These are phyloP conservation scores for Sonneratia caseolaris DNA, from an alignment of 345 rosid genomes.

Conservation along the genomic window DNA sequence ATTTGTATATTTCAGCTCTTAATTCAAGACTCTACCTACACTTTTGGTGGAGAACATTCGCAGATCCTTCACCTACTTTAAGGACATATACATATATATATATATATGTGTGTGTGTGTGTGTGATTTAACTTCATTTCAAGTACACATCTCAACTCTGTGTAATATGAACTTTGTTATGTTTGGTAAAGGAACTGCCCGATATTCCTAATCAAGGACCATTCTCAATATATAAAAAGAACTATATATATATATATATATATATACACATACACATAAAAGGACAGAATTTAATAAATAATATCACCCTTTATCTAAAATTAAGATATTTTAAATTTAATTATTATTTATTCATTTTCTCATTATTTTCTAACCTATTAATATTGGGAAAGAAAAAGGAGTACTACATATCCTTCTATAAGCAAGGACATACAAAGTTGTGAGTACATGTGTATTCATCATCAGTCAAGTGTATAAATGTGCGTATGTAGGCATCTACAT, in stretches of 20 bases:
- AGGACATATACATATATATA: background rate
- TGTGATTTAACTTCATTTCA: background rate
- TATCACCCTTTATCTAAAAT: too few relatives aligned
- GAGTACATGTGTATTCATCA: background rate
- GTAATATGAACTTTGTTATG: background rate
- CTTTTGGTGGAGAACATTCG: slow-evolving; percentile 11
- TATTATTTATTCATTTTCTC: too few relatives aligned
- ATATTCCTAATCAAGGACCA: background rate
- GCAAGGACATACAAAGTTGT: background rate
- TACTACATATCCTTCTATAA: too few relatives aligned
- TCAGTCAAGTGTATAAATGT: background rate
- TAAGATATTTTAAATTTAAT: too few relatives aligned
- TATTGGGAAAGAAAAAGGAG: too few relatives aligned
- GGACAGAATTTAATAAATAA: too few relatives aligned
- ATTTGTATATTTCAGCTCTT: slow-evolving; percentile 1
- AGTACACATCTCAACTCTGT: background rate
- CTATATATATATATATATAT: too few relatives aligned
- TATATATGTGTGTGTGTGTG: too few relatives aligned
- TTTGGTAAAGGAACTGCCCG: background rate
- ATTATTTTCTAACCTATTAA: too few relatives aligned
- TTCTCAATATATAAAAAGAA: background rate
- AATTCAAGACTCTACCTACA: slow-evolving; percentile 8
- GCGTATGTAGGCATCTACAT: too few relatives aligned
- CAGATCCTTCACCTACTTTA: background rate
- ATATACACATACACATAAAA: too few relatives aligned